Base-by-base conservation (phyloP, 169 alveolate genomes). In the Amoebophrya sp. region DNA sequence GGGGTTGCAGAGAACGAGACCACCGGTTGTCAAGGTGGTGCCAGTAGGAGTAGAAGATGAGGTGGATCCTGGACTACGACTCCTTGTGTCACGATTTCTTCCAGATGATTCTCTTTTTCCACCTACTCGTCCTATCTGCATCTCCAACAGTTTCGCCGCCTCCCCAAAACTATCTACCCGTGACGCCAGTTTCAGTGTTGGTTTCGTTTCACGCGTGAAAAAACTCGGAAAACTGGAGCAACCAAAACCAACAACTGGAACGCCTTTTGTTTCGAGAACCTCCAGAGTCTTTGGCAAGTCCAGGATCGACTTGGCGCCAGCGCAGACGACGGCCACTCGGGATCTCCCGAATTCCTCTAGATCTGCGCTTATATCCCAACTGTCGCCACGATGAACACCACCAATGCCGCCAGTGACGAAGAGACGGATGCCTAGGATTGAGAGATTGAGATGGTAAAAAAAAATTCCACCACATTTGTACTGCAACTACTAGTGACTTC, bases 381-480 rank as follows among this genome's bases (percentile, higher is more conserved):
- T 96, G 41, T 96, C 97, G 12, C 97, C 97, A 92, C 97, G 91
- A 89, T 96, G 98, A 0, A 96, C 98, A 36, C 98, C 98, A 14
- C 98, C 98, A 10, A 96, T 96, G 41, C 98, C 98, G 18, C 98
- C 98, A 12, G 98, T 96, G 29, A 96, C 98, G 91, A 96, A 96
- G 14, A 96, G 92, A 76, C 95, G 94, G 6, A 96, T 95, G 36
- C 89, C 92, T 33, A 54, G 78, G 78, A 54, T 54, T 26, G 78
- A 54, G 78, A 26, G 78, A 54, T 14, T 18, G 78, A 54, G 78
- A 54, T 18, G 26, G 78, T 18, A 26, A 54, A 26, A 54, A 26
- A 18, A 26, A 26, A 14, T 26, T 14, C 14, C 78, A 89, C 97
- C 97, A n/a, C n/a, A n/a, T n/a, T n/a, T n/a, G n/a, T n/a, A n/a